phyloP scores from a whole-genome alignment of 768 basidiomycete genomes.

The Kwoniella newhampshirensis region DNA sequence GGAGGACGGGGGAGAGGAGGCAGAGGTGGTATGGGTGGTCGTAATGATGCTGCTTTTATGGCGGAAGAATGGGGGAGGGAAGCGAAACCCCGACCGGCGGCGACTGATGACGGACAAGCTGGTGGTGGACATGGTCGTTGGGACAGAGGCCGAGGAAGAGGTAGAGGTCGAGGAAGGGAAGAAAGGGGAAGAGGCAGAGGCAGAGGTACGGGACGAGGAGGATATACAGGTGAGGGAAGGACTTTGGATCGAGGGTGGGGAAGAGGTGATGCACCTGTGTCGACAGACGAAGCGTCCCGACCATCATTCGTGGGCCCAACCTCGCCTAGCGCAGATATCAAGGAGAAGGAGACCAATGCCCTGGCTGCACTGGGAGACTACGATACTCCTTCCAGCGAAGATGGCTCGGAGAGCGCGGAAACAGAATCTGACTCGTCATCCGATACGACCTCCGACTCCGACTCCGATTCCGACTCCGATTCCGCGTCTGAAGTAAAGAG shows the following conservation, averaged over 20 bases:
- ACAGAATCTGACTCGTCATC: constrained; percentile 35
- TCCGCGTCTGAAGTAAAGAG: constrained; percentile 31
- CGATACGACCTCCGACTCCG: constrained; percentile 36
- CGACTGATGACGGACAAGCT: too few relatives aligned
- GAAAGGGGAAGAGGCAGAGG: constrained; percentile 49
- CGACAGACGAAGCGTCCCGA: neutral
- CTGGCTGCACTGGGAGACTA: constrained; percentile 42
- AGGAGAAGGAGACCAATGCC: constrained; percentile 43
- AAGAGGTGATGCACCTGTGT: neutral
- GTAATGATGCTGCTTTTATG: constrained; percentile 19
- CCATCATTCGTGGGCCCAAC: neutral
- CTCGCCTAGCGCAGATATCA: neutral
- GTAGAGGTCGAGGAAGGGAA: constrained; percentile 24
- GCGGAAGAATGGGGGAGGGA: constrained; percentile 28
- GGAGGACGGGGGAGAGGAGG: constrained; percentile 2
- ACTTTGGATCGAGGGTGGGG: constrained; percentile 9
- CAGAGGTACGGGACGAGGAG: constrained; percentile 43
- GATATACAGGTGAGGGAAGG: constrained; percentile 3
- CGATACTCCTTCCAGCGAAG: constrained; percentile 4
- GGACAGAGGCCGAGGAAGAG: constrained; percentile 22
- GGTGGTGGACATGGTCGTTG: constrained; percentile 2
- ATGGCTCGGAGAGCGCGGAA: constrained; percentile 35
- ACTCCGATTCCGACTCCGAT: constrained; percentile 40
- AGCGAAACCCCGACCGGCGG: neutral
- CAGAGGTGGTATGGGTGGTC: constrained; percentile 10